phyloP scores from a whole-genome alignment of 176 grass and related monocot genomes.

The Carex parvula region DNA sequence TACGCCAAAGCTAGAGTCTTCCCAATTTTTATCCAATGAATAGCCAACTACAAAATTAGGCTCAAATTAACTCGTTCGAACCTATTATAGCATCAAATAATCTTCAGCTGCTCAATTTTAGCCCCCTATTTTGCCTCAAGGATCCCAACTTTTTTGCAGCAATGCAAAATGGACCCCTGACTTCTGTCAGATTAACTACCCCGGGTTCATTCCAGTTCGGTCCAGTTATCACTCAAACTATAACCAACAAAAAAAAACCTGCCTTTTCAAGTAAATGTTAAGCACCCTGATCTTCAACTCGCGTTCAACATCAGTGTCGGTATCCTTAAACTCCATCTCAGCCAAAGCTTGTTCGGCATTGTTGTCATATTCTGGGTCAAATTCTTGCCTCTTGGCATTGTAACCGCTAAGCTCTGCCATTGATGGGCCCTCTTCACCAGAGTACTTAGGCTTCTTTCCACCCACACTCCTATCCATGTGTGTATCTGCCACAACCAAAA shows the following conservation, averaged over 20 bases:
- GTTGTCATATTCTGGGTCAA: slow-evolving; percentile 99
- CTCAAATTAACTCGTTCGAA: background rate
- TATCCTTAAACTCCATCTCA: slow-evolving; percentile 99
- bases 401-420: slow-evolving; percentile 88
- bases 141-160: background rate
- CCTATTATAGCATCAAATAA: background rate
- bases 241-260: background rate
- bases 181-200: background rate
- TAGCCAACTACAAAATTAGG: background rate
- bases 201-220: background rate
- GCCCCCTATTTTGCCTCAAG: background rate
- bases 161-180: background rate
- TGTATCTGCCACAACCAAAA: slow-evolving; percentile 48
- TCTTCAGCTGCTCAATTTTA: slow-evolving; percentile 6
- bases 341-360: slow-evolving; percentile 92
- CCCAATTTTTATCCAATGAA: background rate
- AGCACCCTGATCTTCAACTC: slow-evolving; percentile 84
- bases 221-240: background rate
- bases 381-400: slow-evolving; percentile 89
- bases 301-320: slow-evolving; percentile 70
- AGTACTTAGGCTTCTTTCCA: slow-evolving; percentile 89
- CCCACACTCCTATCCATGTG: slow-evolving; percentile 86
- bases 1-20: background rate
- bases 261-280: slow-evolving; percentile 89
- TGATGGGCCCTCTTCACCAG: slow-evolving; percentile 82